Evolutionary conservation across 176 grass and related monocot genomes (phyloP).

Genomic region (Phyllostachys edulis): DNA sequence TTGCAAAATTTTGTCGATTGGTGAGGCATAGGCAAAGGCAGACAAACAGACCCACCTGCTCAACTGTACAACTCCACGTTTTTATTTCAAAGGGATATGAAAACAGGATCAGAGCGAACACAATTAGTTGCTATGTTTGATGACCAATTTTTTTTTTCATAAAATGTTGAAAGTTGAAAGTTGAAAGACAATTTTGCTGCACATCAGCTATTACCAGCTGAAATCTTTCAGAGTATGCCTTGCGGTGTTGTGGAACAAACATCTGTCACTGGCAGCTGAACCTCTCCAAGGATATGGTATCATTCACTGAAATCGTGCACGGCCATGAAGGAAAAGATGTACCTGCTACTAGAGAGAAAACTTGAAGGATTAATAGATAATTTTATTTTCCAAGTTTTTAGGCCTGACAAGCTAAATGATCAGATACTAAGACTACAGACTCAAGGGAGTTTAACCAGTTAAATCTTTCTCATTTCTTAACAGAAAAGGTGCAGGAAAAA

Average conservation of each 20-base stretch:
- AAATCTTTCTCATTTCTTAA: not conserved
- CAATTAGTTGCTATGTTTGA: not conserved
- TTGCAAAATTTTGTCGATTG: not conserved
- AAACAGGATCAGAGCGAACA: not conserved
- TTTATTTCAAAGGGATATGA: not conserved
- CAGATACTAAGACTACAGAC: not conserved
- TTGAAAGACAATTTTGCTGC: not conserved
- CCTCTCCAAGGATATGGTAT: not conserved
- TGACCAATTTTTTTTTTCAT: not conserved
- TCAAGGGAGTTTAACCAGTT: not conserved
- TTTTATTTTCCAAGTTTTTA: not conserved
- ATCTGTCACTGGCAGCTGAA: not conserved
- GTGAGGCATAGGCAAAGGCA: not conserved
- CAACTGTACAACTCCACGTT: not conserved
- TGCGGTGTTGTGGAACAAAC: not conserved
- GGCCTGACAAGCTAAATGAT: not conserved
- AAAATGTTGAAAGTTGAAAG: not conserved
- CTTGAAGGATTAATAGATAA: not conserved
- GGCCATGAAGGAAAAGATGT: not conserved
- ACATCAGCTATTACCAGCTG: constrained; percentile 19
- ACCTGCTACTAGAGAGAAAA: constrained; percentile 3
- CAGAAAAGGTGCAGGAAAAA: not conserved
- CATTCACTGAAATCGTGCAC: not conserved
- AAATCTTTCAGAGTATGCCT: constrained; percentile 12
- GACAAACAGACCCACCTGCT: constrained; percentile 5